These are phyloP conservation scores for Tolypocladium sp. DNA, from an alignment of 2,329 filamentous ascomycete genomes.

Conservation along the genomic window DNA sequence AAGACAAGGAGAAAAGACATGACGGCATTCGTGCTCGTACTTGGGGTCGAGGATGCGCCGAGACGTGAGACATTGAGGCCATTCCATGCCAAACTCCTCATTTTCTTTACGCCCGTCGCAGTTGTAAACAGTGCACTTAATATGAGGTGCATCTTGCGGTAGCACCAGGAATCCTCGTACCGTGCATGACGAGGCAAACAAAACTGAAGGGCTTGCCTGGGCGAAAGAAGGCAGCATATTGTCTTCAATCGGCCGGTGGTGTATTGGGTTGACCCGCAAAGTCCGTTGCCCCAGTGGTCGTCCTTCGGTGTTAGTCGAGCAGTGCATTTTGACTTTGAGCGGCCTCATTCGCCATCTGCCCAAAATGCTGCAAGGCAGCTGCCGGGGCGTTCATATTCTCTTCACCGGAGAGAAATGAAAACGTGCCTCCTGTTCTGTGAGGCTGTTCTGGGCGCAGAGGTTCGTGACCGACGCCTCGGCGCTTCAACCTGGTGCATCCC, in stretches of 20 bases:
- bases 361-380: not conserved
- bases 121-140: not conserved
- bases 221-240: not conserved
- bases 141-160: not conserved
- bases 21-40: not conserved
- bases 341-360: not conserved
- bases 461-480: not conserved
- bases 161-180: not conserved
- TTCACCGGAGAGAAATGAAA: not conserved
- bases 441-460: not conserved
- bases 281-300: not conserved
- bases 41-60: not conserved
- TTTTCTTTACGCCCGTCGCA: not conserved
- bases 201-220: not conserved
- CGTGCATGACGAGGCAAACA: not conserved
- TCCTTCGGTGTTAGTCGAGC: not conserved
- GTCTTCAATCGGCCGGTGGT: not conserved
- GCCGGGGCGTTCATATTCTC: not conserved
- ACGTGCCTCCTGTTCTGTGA: not conserved
- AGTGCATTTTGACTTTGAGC: not conserved
- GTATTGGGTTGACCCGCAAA: not conserved
- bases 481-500: not conserved
- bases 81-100: not conserved
- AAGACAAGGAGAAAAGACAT: not conserved
- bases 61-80: not conserved